Percentiles rank a stretch among this genome's conserved stretches.
These are phyloP conservation scores for Chenopodium suecicum DNA, from an alignment of 148 eudicot genomes.

Conservation along the genomic window DNA sequence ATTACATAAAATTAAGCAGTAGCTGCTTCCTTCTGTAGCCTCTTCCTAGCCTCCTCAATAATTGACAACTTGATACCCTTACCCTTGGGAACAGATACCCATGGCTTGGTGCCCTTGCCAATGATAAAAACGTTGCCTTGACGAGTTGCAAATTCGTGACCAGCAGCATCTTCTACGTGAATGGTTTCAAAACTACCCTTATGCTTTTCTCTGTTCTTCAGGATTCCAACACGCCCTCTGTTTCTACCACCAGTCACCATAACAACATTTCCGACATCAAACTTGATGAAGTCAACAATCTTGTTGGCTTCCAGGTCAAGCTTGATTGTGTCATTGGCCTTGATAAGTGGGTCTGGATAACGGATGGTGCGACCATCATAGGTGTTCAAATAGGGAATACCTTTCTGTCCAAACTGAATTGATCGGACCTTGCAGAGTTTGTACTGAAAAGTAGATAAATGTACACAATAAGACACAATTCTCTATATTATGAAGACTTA, in stretches of 20 bases:
- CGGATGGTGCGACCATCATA: conserved; percentile 60
- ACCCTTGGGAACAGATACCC: conserved; percentile 66
- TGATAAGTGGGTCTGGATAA: conserved; percentile 59
- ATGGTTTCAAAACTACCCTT: conserved; percentile 68
- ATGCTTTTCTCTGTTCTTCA: conserved; percentile 64
- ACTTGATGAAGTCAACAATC: conserved; percentile 51
- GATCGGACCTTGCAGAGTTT: conserved; percentile 65
- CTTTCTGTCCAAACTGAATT: conserved; percentile 56
- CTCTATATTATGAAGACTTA: no score
- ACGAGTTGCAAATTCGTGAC: conserved; percentile 73
- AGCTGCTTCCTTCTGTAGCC: conserved; percentile 23
- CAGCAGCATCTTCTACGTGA: conserved; percentile 54
- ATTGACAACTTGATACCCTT: conserved; percentile 61
- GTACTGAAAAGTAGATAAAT: conserved; percentile 28
- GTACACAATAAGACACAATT: no score
- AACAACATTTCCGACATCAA: conserved; percentile 56
- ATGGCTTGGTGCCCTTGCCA: conserved; percentile 58
- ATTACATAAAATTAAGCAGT: conserved; percentile 14
- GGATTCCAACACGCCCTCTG: conserved; percentile 57
- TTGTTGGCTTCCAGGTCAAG: conserved; percentile 48
- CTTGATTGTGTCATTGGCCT: conserved; percentile 58
- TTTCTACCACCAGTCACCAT: conserved; percentile 69
- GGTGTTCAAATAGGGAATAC: conserved; percentile 60
- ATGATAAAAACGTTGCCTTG: conserved; percentile 49
- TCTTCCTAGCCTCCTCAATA: conserved; percentile 52